A percentile compares a stretch with the other conserved stretches of the same genome.
Evolutionary conservation across 805 yeast genomes (phyloP).

Genomic region (Debaryomyces maramus): DNA sequence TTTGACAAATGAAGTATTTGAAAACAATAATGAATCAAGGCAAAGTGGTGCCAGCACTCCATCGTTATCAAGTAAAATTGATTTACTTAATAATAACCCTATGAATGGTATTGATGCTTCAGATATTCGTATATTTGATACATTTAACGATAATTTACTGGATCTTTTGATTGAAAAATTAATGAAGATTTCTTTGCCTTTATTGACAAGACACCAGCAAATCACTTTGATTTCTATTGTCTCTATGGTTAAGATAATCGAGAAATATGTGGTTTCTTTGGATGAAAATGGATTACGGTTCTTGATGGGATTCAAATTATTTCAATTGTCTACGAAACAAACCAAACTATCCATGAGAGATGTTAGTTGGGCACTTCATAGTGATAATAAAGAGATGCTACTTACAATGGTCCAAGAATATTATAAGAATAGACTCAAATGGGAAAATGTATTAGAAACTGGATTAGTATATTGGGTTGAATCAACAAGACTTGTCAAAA

Average conservation of each 20-base stretch:
- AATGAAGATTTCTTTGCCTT: slow-evolving; percentile 68
- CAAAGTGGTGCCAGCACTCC: neutral
- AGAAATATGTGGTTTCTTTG: slow-evolving; percentile 41
- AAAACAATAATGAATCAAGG: slow-evolving; percentile 2
- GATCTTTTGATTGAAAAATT: slow-evolving; percentile 57
- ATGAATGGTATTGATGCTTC: neutral
- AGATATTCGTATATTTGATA: slow-evolving; percentile 25
- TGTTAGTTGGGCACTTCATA: slow-evolving; percentile 82
- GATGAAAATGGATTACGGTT: slow-evolving; percentile 73
- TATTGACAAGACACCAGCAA: slow-evolving; percentile 88
- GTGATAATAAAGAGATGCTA: slow-evolving; percentile 71
- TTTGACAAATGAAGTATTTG: slow-evolving; percentile 17
- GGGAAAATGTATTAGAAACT: slow-evolving; percentile 59
- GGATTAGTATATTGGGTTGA: slow-evolving; percentile 74
- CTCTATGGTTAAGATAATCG: slow-evolving; percentile 59
- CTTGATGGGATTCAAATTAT: slow-evolving; percentile 67
- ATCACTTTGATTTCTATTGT: slow-evolving; percentile 72
- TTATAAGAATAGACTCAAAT: slow-evolving; percentile 47
- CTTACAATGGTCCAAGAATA: slow-evolving; percentile 49
- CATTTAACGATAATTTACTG: slow-evolving; percentile 45
- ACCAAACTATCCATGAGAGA: slow-evolving; percentile 71
- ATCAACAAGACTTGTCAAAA: slow-evolving; percentile 22
- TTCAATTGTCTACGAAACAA: slow-evolving; percentile 51
- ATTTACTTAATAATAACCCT: neutral
- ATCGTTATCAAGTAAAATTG: slow-evolving; percentile 2